Evolutionary conservation across 1,284 basidiomycete genomes (phyloP), one percentile per base, ranked within the genome.

Genomic region (Cutaneotrichosporon spelunceum): DNA sequence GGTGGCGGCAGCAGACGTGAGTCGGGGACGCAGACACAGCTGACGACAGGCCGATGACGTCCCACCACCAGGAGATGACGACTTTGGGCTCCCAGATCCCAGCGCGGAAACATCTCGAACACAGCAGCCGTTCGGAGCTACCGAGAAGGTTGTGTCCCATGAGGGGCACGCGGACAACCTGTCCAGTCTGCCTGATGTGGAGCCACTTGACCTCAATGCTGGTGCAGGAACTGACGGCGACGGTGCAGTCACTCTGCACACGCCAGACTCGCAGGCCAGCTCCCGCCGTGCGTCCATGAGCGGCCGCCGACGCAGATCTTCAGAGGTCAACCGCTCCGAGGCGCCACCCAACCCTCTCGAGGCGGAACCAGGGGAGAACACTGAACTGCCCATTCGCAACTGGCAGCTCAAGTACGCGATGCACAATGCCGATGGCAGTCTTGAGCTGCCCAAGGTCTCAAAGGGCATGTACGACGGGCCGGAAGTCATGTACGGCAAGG

Each of bases 401-500:
- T 58, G 64, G 47, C 67, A 63, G 39, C 61, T 77, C 16, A 39
- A 30, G 4, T 23, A 60, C 52, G 39, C 61, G 19, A 21, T n/a
- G 3, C 57, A 62, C 34, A 49, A 53, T 14, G 60, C 67, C 50
- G 70, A 79, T 27, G 84, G 83, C 9, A 86, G 88, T 61, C 83
- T 83, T 24, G 80, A 82, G 2, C 73, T 89, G 30, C 83, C 83
- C 11, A 73, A 79, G 47, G 70, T 84, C 21, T 72, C 77, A 58
- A 71, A 81, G 21, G 81, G 83, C 14, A 77, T 82, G 23, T 80
- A 81, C 10, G 82, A 86, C 62, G 82, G 83, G 49, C 87, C 88
- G 23, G 83, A 84, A 6, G 84, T 92, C 1, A 80, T 86, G 50
- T 90, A 91, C 70, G 86, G 69, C 16, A 65, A 66, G 64, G 78